Evolutionary conservation across 1,284 basidiomycete genomes (phyloP), one percentile per base, ranked within the genome.

Genomic region (Ceratobasidium sp.): DNA sequence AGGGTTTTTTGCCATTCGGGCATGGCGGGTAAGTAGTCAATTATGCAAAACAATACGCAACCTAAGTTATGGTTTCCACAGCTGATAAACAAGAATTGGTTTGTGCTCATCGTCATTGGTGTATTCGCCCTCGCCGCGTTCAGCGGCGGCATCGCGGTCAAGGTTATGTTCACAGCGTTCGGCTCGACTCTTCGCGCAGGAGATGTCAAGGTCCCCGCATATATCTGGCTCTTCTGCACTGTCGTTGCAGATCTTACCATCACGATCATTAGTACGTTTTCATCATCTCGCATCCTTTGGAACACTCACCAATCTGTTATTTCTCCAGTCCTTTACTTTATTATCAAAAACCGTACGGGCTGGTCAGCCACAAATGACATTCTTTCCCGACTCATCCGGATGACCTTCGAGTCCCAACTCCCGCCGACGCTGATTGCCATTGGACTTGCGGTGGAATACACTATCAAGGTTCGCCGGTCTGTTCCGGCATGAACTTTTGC

Each of bases 351-450:
- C 17, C 13, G 47, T 20, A 64, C 60, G 20, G 60, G 60, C 4
- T 64, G 68, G 68, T 27, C n/a, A 32, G 43, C 35, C 5, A 69
- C 53, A 17, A 45, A 69, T 27, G n/a, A 52, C 42, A 49, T 58
- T 17, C 43, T 69, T 3, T n/a, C 38, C n/a, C 31, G 55, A 27
- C 55, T 69, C 27, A 42, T 45, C 31, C 54, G 68, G 17, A 57
- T 69, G 38, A 69, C 68, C 3, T 69, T 69, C 43, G 68, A 69
- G 40, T 69, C 68, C 3, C 68, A 69, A 38, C 29, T 69, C 27
- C 68, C 68, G 8, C 68, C 68, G 1, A 69, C 68, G 13, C n/a
- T 69, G 3, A 58, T 69, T n/a, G 68, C 68, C 25, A 58, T 55
- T 58, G 68, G 68, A 20, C 29, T 69, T 13, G 56, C 56, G 8